Evolutionary conservation across 2,329 filamentous ascomycete genomes (phyloP).

Genomic region (Microdochium paspali): DNA sequence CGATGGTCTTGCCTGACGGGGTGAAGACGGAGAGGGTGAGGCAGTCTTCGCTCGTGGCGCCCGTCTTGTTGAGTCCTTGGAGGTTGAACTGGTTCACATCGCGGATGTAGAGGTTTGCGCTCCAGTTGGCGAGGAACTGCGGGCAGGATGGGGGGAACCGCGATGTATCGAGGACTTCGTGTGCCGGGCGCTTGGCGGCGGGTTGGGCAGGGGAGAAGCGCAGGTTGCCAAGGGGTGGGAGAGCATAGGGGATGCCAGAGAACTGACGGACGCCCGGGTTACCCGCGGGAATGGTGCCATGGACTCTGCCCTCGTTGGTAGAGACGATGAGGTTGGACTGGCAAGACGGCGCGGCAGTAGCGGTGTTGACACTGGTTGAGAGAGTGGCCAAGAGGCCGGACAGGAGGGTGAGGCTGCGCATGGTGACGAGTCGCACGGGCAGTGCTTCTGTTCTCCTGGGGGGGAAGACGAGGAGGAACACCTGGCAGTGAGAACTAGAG

Average conservation of each 20-base stretch:
- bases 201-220: slow-evolving; percentile 28
- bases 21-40: slow-evolving; percentile 5
- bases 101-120: background rate
- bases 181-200: slow-evolving; percentile 9
- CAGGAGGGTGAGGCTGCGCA: background rate
- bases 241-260: slow-evolving; percentile 42
- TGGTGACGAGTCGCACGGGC: background rate
- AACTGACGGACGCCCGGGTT: slow-evolving; percentile 14
- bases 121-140: background rate
- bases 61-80: background rate
- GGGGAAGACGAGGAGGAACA: background rate
- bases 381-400: background rate
- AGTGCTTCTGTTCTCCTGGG: background rate
- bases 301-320: slow-evolving; percentile 11
- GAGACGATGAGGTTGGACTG: slow-evolving; percentile 4
- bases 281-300: slow-evolving; percentile 11
- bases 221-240: slow-evolving; percentile 42
- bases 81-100: background rate
- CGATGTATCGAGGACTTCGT: slow-evolving; percentile 8
- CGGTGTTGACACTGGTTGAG: background rate
- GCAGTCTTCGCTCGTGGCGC: slow-evolving; percentile 4
- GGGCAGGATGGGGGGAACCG: slow-evolving; percentile 1
- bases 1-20: background rate
- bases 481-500: background rate
- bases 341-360: background rate